Evolutionary conservation across 2,329 filamentous ascomycete genomes (phyloP).

Genomic region (Aspergillus thermomutatus): DNA sequence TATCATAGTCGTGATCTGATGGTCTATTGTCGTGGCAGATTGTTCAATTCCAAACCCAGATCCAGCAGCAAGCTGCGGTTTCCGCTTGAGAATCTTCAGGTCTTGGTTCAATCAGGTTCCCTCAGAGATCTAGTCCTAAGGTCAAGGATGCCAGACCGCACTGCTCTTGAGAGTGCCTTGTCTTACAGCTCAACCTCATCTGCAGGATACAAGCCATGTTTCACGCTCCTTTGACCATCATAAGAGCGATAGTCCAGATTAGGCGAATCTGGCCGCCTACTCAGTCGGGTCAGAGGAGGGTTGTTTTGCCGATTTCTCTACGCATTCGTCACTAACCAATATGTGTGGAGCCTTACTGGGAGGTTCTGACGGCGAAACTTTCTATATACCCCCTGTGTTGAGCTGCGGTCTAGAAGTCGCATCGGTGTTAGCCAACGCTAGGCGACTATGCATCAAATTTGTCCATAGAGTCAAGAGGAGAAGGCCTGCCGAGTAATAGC

Average conservation of each 20-base stretch:
- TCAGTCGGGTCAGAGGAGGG: neutral
- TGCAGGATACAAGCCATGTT: too few relatives aligned
- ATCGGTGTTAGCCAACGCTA: neutral
- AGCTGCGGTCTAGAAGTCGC: neutral
- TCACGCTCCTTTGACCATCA: neutral
- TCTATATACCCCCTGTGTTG: neutral
- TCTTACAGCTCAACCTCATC: neutral
- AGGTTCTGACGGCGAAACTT: neutral
- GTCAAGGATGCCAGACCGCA: neutral
- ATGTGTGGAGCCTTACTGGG: neutral
- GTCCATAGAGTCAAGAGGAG: neutral
- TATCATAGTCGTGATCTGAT: constrained; percentile 14
- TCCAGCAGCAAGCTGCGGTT: constrained; percentile 34
- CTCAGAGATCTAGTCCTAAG: neutral
- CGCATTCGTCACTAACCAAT: neutral
- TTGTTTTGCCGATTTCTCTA: neutral
- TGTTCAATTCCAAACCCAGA: constrained; percentile 38
- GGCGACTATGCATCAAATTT: neutral
- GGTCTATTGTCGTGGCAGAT: constrained; percentile 23
- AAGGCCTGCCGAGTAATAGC: neutral
- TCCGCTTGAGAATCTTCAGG: constrained; percentile 23
- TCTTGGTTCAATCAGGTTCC: neutral
- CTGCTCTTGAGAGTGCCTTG: neutral
- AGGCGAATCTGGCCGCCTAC: neutral
- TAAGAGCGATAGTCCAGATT: neutral